A percentile compares a stretch with the other conserved stretches of the same genome.
These are phyloP conservation scores for Puccinellia tenuiflora DNA, from an alignment of 176 grass and related monocot species.

Conservation along the genomic window DNA sequence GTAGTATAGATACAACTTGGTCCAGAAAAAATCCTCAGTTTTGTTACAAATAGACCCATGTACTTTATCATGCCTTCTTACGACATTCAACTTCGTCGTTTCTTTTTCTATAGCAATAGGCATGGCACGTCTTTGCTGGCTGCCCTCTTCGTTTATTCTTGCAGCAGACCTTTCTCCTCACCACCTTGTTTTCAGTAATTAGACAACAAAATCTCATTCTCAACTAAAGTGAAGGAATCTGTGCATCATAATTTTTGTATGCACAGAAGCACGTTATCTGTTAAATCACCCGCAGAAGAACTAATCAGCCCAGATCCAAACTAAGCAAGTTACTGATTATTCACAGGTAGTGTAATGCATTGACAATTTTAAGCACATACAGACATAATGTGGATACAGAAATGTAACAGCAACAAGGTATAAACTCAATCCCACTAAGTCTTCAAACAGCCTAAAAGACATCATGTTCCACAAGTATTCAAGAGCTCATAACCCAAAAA, in stretches of 20 bases:
- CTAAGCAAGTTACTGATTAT: not conserved
- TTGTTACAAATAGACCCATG: too few species aligned
- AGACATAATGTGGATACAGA: not conserved
- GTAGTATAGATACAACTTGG: too few species aligned
- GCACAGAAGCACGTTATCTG: too few species aligned
- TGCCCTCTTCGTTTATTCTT: not conserved
- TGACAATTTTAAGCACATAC: not conserved
- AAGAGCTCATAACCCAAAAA: slow-evolving; percentile 38
- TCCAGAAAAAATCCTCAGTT: too few species aligned
- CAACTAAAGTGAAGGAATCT: not conserved
- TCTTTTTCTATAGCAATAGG: not conserved
- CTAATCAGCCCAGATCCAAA: not conserved
- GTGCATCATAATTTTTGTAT: too few species aligned
- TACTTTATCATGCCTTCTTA: too few species aligned
- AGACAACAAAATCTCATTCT: not conserved
- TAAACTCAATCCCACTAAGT: slow-evolving; percentile 1
- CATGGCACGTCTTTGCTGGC: not conserved
- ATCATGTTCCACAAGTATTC: slow-evolving; percentile 49
- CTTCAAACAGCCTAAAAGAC: slow-evolving; percentile 32
- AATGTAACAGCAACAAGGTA: not conserved
- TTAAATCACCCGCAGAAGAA: too few species aligned
- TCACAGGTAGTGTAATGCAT: not conserved
- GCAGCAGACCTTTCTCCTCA: not conserved
- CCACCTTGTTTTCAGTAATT: not conserved
- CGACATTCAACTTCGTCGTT: not conserved